Evolutionary conservation across 768 basidiomycete genomes (phyloP), one percentile per base, ranked within the genome.

Genomic region (Hygrophorus russula): DNA sequence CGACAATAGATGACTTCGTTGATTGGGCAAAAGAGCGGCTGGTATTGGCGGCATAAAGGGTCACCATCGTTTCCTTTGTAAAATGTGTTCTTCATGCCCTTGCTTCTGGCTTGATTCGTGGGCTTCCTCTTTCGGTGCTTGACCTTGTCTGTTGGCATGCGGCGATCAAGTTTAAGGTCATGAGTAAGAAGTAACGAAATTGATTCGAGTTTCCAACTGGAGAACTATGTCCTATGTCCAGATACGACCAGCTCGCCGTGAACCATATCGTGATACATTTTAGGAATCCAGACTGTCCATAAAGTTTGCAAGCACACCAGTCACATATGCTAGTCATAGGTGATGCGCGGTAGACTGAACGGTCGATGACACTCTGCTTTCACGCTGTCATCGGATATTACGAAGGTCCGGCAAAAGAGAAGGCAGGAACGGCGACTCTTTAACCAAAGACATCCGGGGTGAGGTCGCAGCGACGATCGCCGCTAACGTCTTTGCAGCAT

Each of bases 1-100:
- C 78, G 27, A 66, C 74, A 24, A 75, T 82, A 47, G 80, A 82
- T 54, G 77, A 78, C 37, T 82, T 79, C 51, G 78, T 78, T 7
- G 70, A 64, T 38, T 74, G 64, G 56, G 76, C 68, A 30, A 70
- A 64, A 39, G 24, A 47, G 30, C 46, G 46, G 18, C 9, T 44
- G 12, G 42, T 38, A n/a, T 38, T 17, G 14, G n/a, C 27, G 15
- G 33, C 35, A 30, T 43, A 29, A 49, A 38, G 15, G 27, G n/a
- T 27, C 15, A n/a, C 15, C 37, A 31, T 10, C 19, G n/a, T 17
- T 39, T 10, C 19, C 5, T 4, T 14, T 38, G 36, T 38, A 12
- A n/a, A 38, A 15, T 11, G 11, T 12, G 11, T 38, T n/a, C 14
- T 15, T 17, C 8, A 10, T 10, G n/a, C 33, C 13, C 13, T 34